Conservation (phyloP, 495 filamentous ascomycete species). For the Jackrogersella multiformis region DNA sequence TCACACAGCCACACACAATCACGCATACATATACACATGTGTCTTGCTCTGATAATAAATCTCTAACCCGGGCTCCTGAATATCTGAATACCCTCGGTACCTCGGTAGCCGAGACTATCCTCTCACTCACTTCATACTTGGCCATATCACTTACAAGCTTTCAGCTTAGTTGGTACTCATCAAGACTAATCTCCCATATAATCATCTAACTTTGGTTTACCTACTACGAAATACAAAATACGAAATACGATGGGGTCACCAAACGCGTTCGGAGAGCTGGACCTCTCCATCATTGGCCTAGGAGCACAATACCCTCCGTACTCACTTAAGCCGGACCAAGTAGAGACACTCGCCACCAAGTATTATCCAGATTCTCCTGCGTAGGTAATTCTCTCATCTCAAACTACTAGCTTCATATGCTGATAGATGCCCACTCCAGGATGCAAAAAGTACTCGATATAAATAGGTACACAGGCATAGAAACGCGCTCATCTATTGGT, state of each 20-base stretch:
- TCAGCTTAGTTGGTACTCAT: neutral
- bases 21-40: too few relatives aligned
- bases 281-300: constrained; percentile 61
- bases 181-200: neutral
- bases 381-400: constrained; percentile 48
- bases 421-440: constrained; percentile 41
- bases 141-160: neutral
- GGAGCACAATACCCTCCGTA: constrained; percentile 62
- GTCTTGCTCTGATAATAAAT: too few relatives aligned
- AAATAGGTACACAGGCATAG: constrained; percentile 71
- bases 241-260: constrained; percentile 35
- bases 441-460: constrained; percentile 68
- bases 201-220: neutral
- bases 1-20: neutral
- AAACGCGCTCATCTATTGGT: constrained; percentile 67
- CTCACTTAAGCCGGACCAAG: constrained; percentile 49
- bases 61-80: too few relatives aligned
- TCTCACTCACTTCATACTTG: neutral
- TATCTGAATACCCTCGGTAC: neutral
- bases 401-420: neutral
- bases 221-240: too few relatives aligned
- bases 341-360: constrained; percentile 55
- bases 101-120: neutral
- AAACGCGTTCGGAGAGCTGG: constrained; percentile 49
- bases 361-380: constrained; percentile 62